Evolutionary conservation across 2,329 filamentous ascomycete species (phyloP), one percentile per base, ranked within the genome.

Genomic region (Cordyceps farinosa): DNA sequence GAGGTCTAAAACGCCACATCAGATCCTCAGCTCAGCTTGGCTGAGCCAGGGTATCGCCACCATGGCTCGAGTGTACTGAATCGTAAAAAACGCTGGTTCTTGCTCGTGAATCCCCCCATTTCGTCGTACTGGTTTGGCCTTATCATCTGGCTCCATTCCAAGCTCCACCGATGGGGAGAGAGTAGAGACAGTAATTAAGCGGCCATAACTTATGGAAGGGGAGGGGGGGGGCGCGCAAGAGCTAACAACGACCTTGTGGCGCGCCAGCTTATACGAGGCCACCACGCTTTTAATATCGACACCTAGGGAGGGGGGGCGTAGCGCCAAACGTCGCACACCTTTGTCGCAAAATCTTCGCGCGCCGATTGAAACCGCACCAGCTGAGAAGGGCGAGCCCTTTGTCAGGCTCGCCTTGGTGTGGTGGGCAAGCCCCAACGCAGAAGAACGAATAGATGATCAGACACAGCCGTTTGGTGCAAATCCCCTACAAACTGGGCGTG

Each of bases 141-240:
- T 44, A 30, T 54, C 50, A 36, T 54, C 36, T 56, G 44, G 52
- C 44, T 48, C 44, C 52, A 40, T 62, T 38, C 34, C 27, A 51
- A 48, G 60, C 51, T 56, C 60, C 60, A 62, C 60, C 15, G 50
- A 48, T 22, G 38, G 22, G 17, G 51, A 29, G 48, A 47, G 38
- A 62, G 52, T 9, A 62, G 51, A 62, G 42, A 62, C 60, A 56
- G 55, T 51, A 59, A 58, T 59, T 51, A 47, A 47, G 51, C 42
- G 40, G 42, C 48, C 38, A 40, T 40, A 38, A 29, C 30, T 22
- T 32, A 44, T 48, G 11, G n/a, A 47, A 38, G n/a, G 13, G 17
- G 32, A 40, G 45, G 32, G 56, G 32, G 56, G 56, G 45, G 22
- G 22, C 22, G 22, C 22, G 22, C 22, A 22, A 58, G n/a, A 51